phyloP scores from a whole-genome alignment of 1,284 basidiomycete species.

The Puccinia novopanici region DNA sequence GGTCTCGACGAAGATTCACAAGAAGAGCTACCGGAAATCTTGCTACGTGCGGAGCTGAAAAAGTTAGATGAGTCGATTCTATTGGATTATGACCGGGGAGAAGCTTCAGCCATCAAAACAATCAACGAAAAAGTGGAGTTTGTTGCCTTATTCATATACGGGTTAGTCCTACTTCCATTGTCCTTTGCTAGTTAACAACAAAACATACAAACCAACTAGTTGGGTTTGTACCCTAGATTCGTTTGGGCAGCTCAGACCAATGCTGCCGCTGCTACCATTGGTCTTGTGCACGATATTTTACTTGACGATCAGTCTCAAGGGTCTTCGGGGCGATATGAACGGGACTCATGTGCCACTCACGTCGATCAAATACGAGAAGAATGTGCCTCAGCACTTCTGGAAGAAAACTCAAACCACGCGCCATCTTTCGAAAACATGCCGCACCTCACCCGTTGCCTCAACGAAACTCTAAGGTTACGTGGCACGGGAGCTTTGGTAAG shows the following conservation, averaged over 20 bases:
- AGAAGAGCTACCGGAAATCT: conserved; percentile 44
- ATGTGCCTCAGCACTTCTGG: conserved; percentile 6
- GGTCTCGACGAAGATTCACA: background rate
- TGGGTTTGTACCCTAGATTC: conserved; percentile 27
- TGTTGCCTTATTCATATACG: conserved; percentile 44
- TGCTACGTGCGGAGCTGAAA: conserved; percentile 36
- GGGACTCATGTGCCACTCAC: background rate
- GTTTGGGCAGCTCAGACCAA: conserved; percentile 50
- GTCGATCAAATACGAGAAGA: conserved; percentile 17
- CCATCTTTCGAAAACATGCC: conserved; percentile 32
- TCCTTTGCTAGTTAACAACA: background rate
- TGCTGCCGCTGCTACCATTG: conserved; percentile 47
- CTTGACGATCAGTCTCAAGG: conserved; percentile 24
- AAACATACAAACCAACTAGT: background rate
- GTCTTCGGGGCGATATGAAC: background rate
- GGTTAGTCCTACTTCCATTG: conserved; percentile 18
- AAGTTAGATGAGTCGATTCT: conserved; percentile 27
- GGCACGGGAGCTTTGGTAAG: conserved; percentile 46
- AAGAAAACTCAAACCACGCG: background rate
- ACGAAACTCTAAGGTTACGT: conserved; percentile 47
- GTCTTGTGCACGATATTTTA: conserved; percentile 42
- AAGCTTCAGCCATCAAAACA: conserved; percentile 5
- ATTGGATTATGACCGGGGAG: conserved; percentile 25
- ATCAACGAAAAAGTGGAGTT: conserved; percentile 42
- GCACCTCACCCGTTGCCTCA: conserved; percentile 35